Percentiles rank a stretch among this genome's conserved stretches.
Evolutionary conservation across 768 basidiomycete species (phyloP).

Genomic region (Pholiota molesta): DNA sequence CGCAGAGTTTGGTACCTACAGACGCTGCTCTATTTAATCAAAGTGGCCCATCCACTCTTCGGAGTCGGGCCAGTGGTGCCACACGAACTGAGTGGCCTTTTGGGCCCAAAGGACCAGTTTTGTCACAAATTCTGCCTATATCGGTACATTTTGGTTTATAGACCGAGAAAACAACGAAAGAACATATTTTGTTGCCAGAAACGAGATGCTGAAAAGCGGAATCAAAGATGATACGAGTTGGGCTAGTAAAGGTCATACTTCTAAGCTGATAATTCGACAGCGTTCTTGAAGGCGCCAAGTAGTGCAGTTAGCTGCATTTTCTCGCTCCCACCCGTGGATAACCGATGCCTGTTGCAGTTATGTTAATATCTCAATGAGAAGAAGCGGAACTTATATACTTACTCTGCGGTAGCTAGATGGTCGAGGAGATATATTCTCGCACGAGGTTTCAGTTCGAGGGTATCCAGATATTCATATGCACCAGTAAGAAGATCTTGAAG

Average conservation of each 20-base stretch:
- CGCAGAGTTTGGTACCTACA: too few relatives aligned
- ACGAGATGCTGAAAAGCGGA: background rate
- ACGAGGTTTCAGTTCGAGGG: constrained; percentile 82
- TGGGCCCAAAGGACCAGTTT: too few relatives aligned
- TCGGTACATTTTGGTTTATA: background rate
- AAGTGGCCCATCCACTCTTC: too few relatives aligned
- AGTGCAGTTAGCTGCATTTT: constrained; percentile 93
- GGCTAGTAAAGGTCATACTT: background rate
- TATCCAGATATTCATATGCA: constrained; percentile 87
- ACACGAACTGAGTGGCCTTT: too few relatives aligned
- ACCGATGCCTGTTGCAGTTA: constrained; percentile 64
- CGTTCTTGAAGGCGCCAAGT: constrained; percentile 91
- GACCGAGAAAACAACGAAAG: too few relatives aligned
- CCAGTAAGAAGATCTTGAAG: constrained; percentile 93
- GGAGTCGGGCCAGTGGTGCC: too few relatives aligned
- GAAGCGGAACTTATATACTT: constrained; percentile 32
- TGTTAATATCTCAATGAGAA: background rate
- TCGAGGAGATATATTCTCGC: constrained; percentile 92
- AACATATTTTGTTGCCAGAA: background rate
- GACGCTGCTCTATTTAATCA: too few relatives aligned
- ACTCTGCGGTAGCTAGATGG: constrained; percentile 96
- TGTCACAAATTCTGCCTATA: background rate
- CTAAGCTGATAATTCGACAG: constrained; percentile 70
- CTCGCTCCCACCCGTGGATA: constrained; percentile 92
- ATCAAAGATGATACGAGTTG: background rate